These are phyloP conservation scores for Ogataea ganodermae DNA, from an alignment of 805 yeast genomes.

Conservation along the genomic window DNA sequence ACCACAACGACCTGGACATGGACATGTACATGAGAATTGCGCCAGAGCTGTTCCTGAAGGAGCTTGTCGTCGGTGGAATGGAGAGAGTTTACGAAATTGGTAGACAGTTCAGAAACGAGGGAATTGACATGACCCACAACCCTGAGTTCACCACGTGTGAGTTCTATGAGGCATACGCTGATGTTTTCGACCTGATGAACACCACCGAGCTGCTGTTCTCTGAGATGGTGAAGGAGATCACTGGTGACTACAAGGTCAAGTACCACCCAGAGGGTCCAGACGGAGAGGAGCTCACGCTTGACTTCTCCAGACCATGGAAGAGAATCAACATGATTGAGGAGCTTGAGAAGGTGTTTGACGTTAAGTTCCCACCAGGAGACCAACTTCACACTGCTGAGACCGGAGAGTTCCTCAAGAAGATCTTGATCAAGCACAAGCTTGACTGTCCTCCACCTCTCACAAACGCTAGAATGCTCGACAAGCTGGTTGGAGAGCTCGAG, in stretches of 20 bases:
- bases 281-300: conserved; percentile 73
- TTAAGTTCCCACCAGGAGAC: conserved; percentile 94
- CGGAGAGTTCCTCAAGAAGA: conserved; percentile 80
- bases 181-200: conserved; percentile 93
- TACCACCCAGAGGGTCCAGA: conserved; percentile 96
- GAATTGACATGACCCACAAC: conserved; percentile 97
- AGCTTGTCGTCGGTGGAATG: conserved; percentile 96
- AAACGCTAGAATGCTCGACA: conserved; percentile 98
- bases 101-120: conserved; percentile 98
- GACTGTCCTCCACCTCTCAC: conserved; percentile 91
- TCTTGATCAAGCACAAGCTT: conserved; percentile 75
- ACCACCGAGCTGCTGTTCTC: conserved; percentile 91
- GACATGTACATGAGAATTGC: conserved; percentile 98
- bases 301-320: conserved; percentile 97
- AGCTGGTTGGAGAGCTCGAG: conserved; percentile 95
- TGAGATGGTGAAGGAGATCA: conserved; percentile 95
- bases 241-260: conserved; percentile 81
- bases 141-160: conserved; percentile 99
- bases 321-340: conserved; percentile 97
- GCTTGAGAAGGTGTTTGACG: conserved; percentile 81
- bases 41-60: conserved; percentile 94
- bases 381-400: conserved; percentile 93
- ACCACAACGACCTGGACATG: conserved; percentile 94
- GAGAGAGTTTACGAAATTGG: conserved; percentile 98
- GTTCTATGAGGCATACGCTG: conserved; percentile 97